phyloP scores from a whole-genome alignment of 352 stramenopile species.

The Globisporangium nodosum region DNA sequence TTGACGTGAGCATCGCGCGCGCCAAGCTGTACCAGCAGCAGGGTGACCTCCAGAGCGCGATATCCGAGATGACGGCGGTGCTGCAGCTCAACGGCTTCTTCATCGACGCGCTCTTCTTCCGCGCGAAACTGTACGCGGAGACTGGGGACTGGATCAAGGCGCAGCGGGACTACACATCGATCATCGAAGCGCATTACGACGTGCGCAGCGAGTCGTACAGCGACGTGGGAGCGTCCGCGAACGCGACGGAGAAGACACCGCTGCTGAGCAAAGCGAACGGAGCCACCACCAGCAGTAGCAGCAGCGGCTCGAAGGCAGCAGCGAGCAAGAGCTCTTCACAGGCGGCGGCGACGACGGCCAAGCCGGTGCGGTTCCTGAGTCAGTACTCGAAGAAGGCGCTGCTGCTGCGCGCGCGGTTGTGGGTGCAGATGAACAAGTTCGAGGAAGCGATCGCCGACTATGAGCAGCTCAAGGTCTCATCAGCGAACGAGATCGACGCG shows the following conservation, averaged over 20 bases:
- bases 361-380: constrained; percentile 42
- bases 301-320: neutral
- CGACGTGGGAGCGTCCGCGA: neutral
- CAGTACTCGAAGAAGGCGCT: constrained; percentile 46
- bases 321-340: neutral
- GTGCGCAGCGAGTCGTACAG: constrained; percentile 14
- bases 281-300: neutral
- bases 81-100: constrained; percentile 64
- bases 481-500: constrained; percentile 72
- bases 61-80: constrained; percentile 51
- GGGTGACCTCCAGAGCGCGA: constrained; percentile 28
- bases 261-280: constrained; percentile 12
- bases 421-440: constrained; percentile 37
- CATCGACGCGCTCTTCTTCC: constrained; percentile 62
- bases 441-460: constrained; percentile 63
- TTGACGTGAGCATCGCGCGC: constrained; percentile 51
- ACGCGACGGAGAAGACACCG: constrained; percentile 7
- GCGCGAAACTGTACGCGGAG: constrained; percentile 47
- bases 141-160: constrained; percentile 30
- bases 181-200: constrained; percentile 67
- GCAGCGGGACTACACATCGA: constrained; percentile 56
- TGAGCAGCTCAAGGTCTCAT: constrained; percentile 44
- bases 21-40: constrained; percentile 48
- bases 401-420: constrained; percentile 47
- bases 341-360: neutral